Evolutionary conservation across 345 rosid genomes (phyloP).

Genomic region (Pistacia atlantica): DNA sequence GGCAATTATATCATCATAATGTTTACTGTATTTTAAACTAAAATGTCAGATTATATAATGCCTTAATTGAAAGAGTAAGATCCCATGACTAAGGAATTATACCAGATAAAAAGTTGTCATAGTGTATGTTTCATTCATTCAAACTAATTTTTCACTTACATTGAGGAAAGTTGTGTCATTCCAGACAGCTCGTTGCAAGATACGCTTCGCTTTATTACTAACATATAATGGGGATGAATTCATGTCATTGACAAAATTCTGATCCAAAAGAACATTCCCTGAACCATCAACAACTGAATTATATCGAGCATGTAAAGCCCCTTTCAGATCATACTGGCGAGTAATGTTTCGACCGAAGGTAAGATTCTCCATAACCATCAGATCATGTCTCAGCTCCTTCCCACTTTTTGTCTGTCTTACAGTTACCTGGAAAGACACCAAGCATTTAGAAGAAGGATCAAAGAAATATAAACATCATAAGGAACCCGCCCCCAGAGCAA

Average conservation of each 20-base stretch:
- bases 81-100: not conserved
- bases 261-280: constrained; percentile 86
- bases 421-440: constrained; percentile 58
- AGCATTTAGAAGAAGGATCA: constrained; percentile 6
- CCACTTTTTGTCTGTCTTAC: constrained; percentile 76
- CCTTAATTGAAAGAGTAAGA: not conserved
- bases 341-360: constrained; percentile 65
- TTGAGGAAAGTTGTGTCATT: constrained; percentile 90
- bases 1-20: too few relatives aligned
- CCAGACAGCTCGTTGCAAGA: constrained; percentile 85
- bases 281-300: constrained; percentile 53
- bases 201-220: constrained; percentile 71
- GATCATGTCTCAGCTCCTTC: constrained; percentile 80
- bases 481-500: not conserved
- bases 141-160: constrained; percentile 49
- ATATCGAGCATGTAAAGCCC: constrained; percentile 80
- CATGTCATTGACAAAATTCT: constrained; percentile 95
- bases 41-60: not conserved
- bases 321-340: constrained; percentile 96
- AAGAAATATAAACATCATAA: not conserved
- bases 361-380: constrained; percentile 99
- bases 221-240: constrained; percentile 86
- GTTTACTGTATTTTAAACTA: too few relatives aligned
- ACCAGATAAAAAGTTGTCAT: not conserved
- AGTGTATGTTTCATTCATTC: not conserved